Base-by-base conservation (phyloP, 495 filamentous ascomycete species). In the Staphylotrichum longicolle region DNA sequence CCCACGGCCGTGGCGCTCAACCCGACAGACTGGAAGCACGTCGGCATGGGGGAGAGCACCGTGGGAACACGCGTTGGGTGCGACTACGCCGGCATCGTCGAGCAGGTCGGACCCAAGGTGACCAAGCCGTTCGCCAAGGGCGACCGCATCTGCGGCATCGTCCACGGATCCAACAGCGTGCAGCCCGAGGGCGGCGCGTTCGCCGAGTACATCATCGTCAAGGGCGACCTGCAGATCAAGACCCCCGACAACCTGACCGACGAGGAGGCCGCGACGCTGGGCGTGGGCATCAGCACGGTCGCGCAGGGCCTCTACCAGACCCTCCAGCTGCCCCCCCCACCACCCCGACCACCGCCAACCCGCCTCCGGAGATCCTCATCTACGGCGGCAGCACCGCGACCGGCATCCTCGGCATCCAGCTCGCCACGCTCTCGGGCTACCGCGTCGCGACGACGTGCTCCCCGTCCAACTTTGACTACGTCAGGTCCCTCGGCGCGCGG, bases 11-110 rank as follows among this genome's bases (percentile, higher is more conserved):
- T 87, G n/a, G 83, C 78, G 4, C 64, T 86, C 41, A 86, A 86
- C 64, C 83, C 83, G 7, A 83, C 79, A 0, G 84, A 84, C 74
- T 86, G 82, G 81, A 87, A 86, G 66, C 75, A 80, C 63, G 58
- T 84, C 39, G 73, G 74, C 3, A 63, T 50, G 34, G 34, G 45
- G 2, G 39, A 37, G 27, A 52, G 48, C 51, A 39, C 52, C 30
- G 69, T 68, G n/a, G 46, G 54, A 35, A 63, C 63, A n/a, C 14
- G 14, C 30, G 68, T 72, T 10, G 76, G 78, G 42, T 79, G 79
- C 52, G 79, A 79, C 47, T 73, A 70, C 11, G 78, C 72, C 11
- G 79, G 79, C 3, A 63, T 72, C 10, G 72, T 82, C 42, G 73
- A 78, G 32, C 66, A 72, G 41, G 62, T 76, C n/a, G 78, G 80